Conservation (phyloP, 2,329 filamentous ascomycete genomes). For the Pestalotiopsis fici region DNA sequence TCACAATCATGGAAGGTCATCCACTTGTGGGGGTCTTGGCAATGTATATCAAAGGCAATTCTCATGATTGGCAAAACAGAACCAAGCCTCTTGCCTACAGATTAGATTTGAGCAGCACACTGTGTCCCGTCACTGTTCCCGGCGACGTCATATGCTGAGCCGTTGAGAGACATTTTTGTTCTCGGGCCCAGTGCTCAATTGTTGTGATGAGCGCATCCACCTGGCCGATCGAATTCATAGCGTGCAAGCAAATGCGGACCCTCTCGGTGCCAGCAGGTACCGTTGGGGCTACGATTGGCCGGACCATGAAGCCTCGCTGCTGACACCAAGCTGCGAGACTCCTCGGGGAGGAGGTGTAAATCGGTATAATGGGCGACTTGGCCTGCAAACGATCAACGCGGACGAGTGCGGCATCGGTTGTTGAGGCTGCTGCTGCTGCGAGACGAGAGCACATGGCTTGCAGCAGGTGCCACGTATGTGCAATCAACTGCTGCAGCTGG, state of each 20-base stretch:
- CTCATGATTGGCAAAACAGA: too few relatives aligned
- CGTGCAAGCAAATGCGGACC: conserved; percentile 60
- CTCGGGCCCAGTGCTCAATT: conserved; percentile 20
- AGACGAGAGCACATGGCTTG: conserved; percentile 25
- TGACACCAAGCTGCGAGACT: conserved; percentile 56
- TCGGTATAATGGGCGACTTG: conserved; percentile 56
- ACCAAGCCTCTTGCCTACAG: too few relatives aligned
- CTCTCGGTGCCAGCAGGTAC: conserved; percentile 58
- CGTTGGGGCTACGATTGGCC: conserved; percentile 61
- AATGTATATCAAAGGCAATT: background rate
- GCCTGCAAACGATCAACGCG: background rate
- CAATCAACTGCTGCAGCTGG: conserved; percentile 46
- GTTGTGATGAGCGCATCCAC: conserved; percentile 4
- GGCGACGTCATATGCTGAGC: background rate
- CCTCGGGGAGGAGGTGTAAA: conserved; percentile 53
- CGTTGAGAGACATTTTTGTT: background rate
- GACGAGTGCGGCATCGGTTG: background rate
- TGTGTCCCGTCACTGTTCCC: background rate
- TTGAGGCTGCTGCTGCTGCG: too few relatives aligned
- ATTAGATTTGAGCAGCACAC: background rate
- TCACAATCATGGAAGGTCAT: background rate
- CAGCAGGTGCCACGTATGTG: conserved; percentile 29
- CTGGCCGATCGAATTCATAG: conserved; percentile 52
- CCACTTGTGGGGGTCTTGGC: too few relatives aligned
- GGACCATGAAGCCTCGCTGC: conserved; percentile 50